Base-by-base conservation (phyloP, 1,284 basidiomycete genomes). In the Athelia psychrophila region DNA sequence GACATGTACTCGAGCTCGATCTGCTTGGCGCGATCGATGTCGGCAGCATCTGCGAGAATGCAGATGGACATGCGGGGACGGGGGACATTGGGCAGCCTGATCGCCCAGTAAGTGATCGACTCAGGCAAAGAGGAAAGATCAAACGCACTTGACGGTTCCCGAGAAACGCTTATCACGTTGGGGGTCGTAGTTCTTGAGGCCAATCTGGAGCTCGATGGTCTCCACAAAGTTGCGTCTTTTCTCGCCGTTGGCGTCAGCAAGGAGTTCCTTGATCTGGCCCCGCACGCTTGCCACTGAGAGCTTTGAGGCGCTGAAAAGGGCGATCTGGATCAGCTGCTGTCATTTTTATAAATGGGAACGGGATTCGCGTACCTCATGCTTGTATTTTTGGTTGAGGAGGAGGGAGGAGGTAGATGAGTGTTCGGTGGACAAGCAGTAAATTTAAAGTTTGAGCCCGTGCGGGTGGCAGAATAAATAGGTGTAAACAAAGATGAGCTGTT, bases 221-320 rank as follows among this genome's bases (percentile, higher is more conserved):
- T 92, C 88, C 57, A 92, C 86, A 69, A 94, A 94, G 73, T 94
- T 93, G 64, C 91, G 85, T 72, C 81, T 88, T 74, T 91, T 88
- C 71, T 93, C 91, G 76, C 86, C 88, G 57, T 72, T 84, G 64
- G 93, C 81, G 44, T 88, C 83, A 53, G 78, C 78, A 58, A 95
- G 78, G 53, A 95, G 79, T 61, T 91, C 88, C 75, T 89, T 90
- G 77, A 98, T 85, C 68, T 91, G 93, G 79, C 88, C 86, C 86
- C 95, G 95, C 92, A 98, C 95, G 88, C 93, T 95, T 87, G 92
- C 84, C 85, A 94, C 93, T 89, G 91, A 93, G 75, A 95, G 88
- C 81, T 95, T 95, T 65, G 72, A 73, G 56, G 54, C 59, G 56
- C 64, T 66, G 51, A 44, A 6, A 3, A 2, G 20, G 20, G 16